Conservation (phyloP, 345 rosid genomes). For the Microcos paniculata region DNA sequence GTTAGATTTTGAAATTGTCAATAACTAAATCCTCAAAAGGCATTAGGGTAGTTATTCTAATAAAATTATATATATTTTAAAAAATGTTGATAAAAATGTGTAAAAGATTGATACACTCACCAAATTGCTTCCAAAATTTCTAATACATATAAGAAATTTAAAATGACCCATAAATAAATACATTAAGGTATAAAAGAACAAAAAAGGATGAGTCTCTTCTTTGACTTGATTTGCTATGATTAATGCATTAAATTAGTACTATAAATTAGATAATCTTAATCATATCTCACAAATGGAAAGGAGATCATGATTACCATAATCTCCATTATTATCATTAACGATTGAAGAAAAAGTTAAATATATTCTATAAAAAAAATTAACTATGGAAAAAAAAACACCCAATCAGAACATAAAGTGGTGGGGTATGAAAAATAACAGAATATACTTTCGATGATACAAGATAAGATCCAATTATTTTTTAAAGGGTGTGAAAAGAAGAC, state of each 20-base stretch:
- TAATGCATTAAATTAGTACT: too few relatives aligned
- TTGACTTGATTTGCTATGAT: not conserved
- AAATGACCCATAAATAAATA: not conserved
- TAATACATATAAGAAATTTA: too few relatives aligned
- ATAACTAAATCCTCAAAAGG: too few relatives aligned
- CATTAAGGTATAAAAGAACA: not conserved
- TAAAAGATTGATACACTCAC: too few relatives aligned
- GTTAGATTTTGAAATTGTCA: too few relatives aligned
- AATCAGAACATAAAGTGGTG: not conserved
- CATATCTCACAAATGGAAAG: not conserved
- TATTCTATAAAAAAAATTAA: not conserved
- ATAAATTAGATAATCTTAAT: not conserved
- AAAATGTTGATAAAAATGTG: too few relatives aligned
- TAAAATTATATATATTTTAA: too few relatives aligned
- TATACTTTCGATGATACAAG: not conserved
- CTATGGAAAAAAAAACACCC: not conserved
- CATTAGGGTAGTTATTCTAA: too few relatives aligned
- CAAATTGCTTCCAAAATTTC: too few relatives aligned
- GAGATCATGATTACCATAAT: not conserved
- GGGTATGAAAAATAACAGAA: conserved; percentile 9
- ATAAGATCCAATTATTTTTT: conserved; percentile 6
- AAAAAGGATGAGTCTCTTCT: not conserved
- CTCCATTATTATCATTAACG: not conserved
- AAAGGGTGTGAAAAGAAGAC: not conserved
- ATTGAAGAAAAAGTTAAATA: not conserved